These are phyloP conservation scores for Lepidium sativum DNA, from an alignment of 345 rosid species.

Conservation along the genomic window DNA sequence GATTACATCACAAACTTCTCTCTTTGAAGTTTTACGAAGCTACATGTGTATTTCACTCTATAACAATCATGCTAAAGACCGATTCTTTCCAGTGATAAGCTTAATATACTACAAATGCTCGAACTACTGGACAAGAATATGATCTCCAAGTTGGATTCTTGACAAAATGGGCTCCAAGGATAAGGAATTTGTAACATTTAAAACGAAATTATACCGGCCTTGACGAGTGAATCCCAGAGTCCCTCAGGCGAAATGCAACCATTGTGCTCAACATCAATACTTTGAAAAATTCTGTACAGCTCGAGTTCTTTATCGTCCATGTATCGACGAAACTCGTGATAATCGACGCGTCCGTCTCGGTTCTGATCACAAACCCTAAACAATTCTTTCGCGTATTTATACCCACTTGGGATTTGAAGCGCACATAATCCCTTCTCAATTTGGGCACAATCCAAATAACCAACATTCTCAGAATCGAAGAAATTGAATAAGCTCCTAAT, in stretches of 20 bases:
- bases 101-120: neutral
- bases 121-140: neutral
- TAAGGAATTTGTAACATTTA: neutral
- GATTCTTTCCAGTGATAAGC: neutral
- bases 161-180: neutral
- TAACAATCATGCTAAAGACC: neutral
- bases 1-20: neutral
- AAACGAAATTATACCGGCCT: conserved; percentile 46
- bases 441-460: conserved; percentile 48
- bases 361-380: conserved; percentile 58
- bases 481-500: conserved; percentile 47
- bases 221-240: conserved; percentile 59
- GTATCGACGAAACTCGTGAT: conserved; percentile 56
- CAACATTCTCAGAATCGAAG: conserved; percentile 43
- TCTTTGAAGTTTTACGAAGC: neutral
- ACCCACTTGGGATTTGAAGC: conserved; percentile 53
- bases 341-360: conserved; percentile 60
- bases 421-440: conserved; percentile 56
- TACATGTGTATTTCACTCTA: too few relatives aligned
- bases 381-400: conserved; percentile 61
- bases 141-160: neutral
- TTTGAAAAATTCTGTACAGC: conserved; percentile 56
- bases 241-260: conserved; percentile 74
- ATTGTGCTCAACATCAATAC: conserved; percentile 66
- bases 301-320: conserved; percentile 80